These are phyloP conservation scores for Bretschneidera sinensis DNA, from an alignment of 345 rosid species.

Conservation along the genomic window DNA sequence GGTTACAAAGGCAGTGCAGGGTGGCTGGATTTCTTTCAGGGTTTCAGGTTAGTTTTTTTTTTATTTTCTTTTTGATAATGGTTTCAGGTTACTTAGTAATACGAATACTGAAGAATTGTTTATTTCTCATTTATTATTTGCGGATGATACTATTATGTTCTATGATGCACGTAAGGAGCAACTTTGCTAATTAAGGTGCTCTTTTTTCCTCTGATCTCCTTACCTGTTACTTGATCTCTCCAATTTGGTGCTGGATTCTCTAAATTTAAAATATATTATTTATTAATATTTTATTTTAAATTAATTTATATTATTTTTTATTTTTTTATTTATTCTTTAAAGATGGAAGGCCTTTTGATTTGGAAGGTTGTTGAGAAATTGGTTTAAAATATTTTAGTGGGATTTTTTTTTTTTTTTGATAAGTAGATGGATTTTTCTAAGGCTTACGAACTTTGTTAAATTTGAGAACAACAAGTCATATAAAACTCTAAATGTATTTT, in stretches of 20 bases:
- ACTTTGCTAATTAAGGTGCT: background rate
- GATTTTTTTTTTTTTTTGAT: too few relatives aligned
- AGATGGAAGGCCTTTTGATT: conserved; percentile 74
- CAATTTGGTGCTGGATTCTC: background rate
- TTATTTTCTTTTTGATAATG: too few relatives aligned
- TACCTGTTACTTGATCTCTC: background rate
- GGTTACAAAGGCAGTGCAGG: background rate
- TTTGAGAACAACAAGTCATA: background rate
- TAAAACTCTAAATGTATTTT: too few relatives aligned
- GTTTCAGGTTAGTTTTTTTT: background rate
- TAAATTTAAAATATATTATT: too few relatives aligned
- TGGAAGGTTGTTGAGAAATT: conserved; percentile 57
- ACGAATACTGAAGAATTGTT: background rate
- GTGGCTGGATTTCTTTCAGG: background rate
- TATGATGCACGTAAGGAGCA: background rate
- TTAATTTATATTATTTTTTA: background rate
- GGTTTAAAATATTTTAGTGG: background rate
- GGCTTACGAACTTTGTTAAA: background rate
- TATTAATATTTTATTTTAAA: background rate
- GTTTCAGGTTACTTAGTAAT: too few relatives aligned
- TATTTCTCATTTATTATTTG: background rate
- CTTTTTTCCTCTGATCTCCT: background rate
- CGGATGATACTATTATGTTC: too few relatives aligned
- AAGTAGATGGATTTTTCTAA: background rate
- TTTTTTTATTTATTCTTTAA: conserved; percentile 51